Evolutionary conservation across 2,329 filamentous ascomycete genomes (phyloP), one percentile per base, ranked within the genome.

Genomic region (Neopestalotiopsis sp.): DNA sequence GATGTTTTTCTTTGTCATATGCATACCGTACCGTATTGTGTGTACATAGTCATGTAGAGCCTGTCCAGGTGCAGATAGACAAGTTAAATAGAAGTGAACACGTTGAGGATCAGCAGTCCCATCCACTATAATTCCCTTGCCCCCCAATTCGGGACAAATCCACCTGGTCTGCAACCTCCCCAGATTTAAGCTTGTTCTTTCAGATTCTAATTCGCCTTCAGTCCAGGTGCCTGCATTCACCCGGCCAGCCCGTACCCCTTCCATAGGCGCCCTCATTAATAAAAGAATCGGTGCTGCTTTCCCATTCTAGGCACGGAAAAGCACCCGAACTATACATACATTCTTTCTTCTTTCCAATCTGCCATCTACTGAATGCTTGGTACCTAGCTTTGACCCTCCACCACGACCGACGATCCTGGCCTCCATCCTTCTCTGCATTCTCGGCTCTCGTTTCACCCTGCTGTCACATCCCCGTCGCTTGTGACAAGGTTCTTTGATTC

Each of bases 71-170:
- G 24, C 24, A 28, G 24, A 28, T 49, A 34, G 53, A 58, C 28
- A 38, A 38, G 34, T 38, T 1, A 9, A 61, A 49, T n/a, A 56
- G 67, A 70, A 67, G 66, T 68, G 65, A 68, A 70, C 68, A 70
- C 68, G 68, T 67, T 70, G 65, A 61, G 45, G 28, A 42, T 68
- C 66, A 59, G 32, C 66, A 32, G 17, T 53, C 45, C 17, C 59
- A 62, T 62, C 32, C 32, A 13, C 59, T 62, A 62, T 62, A 42
- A 38, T 30, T 13, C 57, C 24, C 30, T 6, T 59, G 30, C 34
- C 34, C 32, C 32, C 45, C 45, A 53, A 53, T 53, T 32, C 45
- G 62, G 40, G 40, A 65, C 62, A 64, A 38, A 34, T 49, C 14
- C 20, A 64, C 42, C 24, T 28, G 24, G 24, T 28, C 24, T 42